Base-by-base conservation (phyloP, 352 stramenopile genomes). In the Albugo laibachii region DNA sequence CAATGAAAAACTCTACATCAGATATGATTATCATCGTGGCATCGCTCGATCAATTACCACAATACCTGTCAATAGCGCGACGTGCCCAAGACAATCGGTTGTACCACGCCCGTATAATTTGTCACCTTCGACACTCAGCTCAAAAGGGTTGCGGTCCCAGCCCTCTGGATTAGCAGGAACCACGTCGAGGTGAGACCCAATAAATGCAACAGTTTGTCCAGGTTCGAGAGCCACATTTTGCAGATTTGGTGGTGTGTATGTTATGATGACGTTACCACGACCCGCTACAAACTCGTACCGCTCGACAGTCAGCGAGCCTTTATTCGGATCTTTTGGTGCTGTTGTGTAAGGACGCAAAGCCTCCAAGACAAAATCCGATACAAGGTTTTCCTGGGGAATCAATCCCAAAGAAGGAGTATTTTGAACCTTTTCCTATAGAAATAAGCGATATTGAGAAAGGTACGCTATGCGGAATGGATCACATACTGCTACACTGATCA, bases 51-150 rank as follows among this genome's bases (percentile, higher is more conserved):
- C 46, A 38, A 18, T 20, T 19, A 41, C 13, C 16, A 1, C 49
- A 50, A 20, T 54, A 69, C 61, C 55, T n/a, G 83, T 95, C 60
- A 95, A 65, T 36, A 96, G 68, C 8, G 83, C 86, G 18, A 96
- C 83, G 54, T 96, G 86, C 19, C 86, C 86, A 0, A 96, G 69
- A 56, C 86, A 96, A 47, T 96, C 86, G 24, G 86, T 96, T 12
- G 86, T 96, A 35, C 86, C 86, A 12, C 86, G 75, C 31, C 83
- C 86, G 54, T 81, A 95, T 14, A 96, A 69, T 56, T 91, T 91
- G 61, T 96, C 86, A 5, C 83, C 85, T 46, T 95, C 86, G 0
- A 92, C 76, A 1, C 63, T 69, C 0, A 96, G 58, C 36, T 73
- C 66, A 57, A 96, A 96, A 14, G 85, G 85, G 50, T 95, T 76